Conservation (phyloP, 257 asterid genomes). For the Petunia secreta region DNA sequence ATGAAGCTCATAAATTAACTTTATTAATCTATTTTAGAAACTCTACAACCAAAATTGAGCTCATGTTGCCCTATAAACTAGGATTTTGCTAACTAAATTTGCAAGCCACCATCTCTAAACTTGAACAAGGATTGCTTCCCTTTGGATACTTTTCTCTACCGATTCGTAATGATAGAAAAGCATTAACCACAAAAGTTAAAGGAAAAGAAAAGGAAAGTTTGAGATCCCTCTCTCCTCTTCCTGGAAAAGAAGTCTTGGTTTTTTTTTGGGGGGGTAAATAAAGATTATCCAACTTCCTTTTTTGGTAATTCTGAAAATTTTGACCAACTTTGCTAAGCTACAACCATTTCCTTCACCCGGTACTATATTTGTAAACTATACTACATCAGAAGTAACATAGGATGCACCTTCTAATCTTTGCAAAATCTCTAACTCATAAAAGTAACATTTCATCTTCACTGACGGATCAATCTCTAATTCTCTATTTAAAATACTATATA, state of each 20-base stretch:
- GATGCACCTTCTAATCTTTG: conserved; percentile 14
- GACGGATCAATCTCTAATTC: neutral
- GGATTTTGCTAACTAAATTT: neutral
- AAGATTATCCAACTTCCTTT: neutral
- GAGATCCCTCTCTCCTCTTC: neutral
- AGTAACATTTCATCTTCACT: conserved; percentile 7
- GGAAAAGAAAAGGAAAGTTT: neutral
- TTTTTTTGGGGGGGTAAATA: neutral
- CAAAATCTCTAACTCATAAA: conserved; percentile 20
- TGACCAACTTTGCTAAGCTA: neutral
- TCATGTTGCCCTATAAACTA: neutral
- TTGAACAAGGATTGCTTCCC: neutral
- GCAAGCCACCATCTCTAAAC: conserved; percentile 9
- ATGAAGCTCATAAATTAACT: neutral
- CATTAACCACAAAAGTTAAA: neutral
- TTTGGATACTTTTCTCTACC: no score
- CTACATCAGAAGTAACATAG: neutral
- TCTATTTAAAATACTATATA: neutral
- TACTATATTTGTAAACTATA: neutral
- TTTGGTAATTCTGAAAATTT: neutral
- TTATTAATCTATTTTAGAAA: neutral
- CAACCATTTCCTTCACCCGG: neutral
- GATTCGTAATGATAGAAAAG: neutral
- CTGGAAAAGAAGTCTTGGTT: no score
- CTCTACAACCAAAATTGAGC: neutral